Percentiles rank a stretch among this genome's conserved stretches.
Evolutionary conservation across 129 eudicot species (phyloP).

Genomic region (Heracleum sosnowskyi): DNA sequence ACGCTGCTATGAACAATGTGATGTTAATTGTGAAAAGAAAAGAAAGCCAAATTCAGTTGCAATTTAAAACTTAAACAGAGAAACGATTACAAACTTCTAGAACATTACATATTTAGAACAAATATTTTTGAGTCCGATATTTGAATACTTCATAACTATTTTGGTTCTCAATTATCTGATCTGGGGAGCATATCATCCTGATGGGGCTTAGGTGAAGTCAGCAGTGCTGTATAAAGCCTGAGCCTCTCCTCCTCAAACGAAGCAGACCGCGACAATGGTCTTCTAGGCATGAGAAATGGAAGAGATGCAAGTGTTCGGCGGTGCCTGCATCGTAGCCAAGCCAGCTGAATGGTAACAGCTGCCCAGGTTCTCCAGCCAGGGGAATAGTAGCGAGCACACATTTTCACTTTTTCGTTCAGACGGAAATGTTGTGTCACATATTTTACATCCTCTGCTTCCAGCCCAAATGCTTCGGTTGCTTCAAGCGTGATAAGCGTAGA

Average conservation of each 20-base stretch:
- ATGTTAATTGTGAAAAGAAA: too few relatives aligned
- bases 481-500: neutral
- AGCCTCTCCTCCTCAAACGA: neutral
- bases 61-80: too few relatives aligned
- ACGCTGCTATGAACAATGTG: too few relatives aligned
- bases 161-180: neutral
- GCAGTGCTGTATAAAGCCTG: conserved; percentile 7
- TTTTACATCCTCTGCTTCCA: neutral
- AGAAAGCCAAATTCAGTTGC: neutral
- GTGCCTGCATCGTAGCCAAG: neutral
- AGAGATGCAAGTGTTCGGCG: neutral
- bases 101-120: neutral
- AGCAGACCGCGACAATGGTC: neutral
- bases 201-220: neutral
- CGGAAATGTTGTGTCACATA: neutral
- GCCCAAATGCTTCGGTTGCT: conserved; percentile 2
- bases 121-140: neutral
- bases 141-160: too few relatives aligned
- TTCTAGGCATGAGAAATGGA: neutral
- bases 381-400: neutral
- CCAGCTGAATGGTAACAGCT: conserved; percentile 3
- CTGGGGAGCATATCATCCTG: neutral
- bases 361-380: conserved; percentile 1
- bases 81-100: neutral
- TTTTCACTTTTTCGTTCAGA: neutral